phyloP scores from a whole-genome alignment of 129 eudicot species.

The Flaveria brownii region DNA sequence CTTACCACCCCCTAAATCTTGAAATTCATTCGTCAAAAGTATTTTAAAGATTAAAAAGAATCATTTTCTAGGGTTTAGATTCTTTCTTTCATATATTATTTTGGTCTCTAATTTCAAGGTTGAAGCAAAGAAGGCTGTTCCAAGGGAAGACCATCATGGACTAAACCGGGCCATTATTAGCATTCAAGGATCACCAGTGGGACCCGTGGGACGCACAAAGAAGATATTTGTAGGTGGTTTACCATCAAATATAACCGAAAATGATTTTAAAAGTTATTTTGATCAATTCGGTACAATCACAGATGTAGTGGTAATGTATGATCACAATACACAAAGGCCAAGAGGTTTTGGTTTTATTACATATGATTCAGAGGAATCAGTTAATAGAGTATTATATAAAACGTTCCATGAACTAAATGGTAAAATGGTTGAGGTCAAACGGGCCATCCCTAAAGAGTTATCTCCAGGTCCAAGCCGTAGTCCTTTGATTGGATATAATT shows the following conservation, averaged over 20 bases:
- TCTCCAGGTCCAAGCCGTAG: conserved; percentile 69
- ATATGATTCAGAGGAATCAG: conserved; percentile 75
- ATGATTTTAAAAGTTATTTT: conserved; percentile 74
- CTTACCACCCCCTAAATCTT: background rate
- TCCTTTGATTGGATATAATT: conserved; percentile 63
- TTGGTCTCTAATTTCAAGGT: conserved; percentile 47
- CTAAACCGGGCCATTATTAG: conserved; percentile 46
- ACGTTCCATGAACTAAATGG: conserved; percentile 84
- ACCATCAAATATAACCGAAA: conserved; percentile 82
- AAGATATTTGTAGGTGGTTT: conserved; percentile 94
- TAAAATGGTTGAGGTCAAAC: conserved; percentile 88
- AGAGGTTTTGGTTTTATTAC: conserved; percentile 92
- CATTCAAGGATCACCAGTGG: conserved; percentile 72
- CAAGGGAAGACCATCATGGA: conserved; percentile 80
- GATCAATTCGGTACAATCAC: conserved; percentile 79
- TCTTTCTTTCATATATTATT: background rate
- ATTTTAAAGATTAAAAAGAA: background rate
- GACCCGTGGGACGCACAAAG: conserved; percentile 71
- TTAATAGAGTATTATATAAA: conserved; percentile 63
- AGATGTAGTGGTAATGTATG: conserved; percentile 91
- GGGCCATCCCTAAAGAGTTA: conserved; percentile 85
- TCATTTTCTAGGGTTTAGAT: background rate
- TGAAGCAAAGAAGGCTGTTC: conserved; percentile 96
- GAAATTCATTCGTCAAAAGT: background rate
- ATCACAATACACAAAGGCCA: conserved; percentile 88